Base-by-base conservation (phyloP, 495 filamentous ascomycete species). In the Aspergillus indologenus region DNA sequence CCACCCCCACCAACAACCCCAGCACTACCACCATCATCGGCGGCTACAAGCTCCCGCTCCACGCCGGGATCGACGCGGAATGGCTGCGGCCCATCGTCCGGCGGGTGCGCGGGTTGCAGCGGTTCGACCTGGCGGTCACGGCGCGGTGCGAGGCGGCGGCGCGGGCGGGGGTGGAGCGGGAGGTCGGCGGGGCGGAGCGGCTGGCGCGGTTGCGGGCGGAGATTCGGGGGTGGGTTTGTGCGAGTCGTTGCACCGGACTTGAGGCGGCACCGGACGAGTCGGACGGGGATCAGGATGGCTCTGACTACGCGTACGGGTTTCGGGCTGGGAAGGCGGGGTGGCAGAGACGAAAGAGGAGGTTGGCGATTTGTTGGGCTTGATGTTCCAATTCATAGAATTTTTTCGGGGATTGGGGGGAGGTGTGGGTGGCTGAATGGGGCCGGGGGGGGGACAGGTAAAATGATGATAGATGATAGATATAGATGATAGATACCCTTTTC, bases 51-150 rank as follows among this genome's bases (percentile, higher is more conserved):
- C n/a, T n/a, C n/a, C n/a, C n/a, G n/a, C 26, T 29, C 26, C 26
- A 29, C 4, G 26, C 23, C 29, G n/a, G 24, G 24, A 18, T 8
- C 5, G 23, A 29, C 3, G 48, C 14, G 23, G 15, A 6, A 2
- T 78, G 75, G 74, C 57, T 74, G 24, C 20, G 58, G 22, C 75
- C 75, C 0, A 46, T 78, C 57, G 43, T 76, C 8, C 40, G 53
- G 24, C 40, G 53, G 24, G 68, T 78, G 17, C 46, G 73, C 0
- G 75, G 74, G 14, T 47, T 78, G 50, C 43, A 47, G 7, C 40
- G 5, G 17, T 76, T 78, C 57, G 75, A 78, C 49, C 43, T 78
- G 47, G 74, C 69, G 5, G 69, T 78, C 52, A 76, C 71, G 21
- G 75, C 67, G 7, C 53, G 67, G 21, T 77, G 74, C 61, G 75